phyloP scores from a whole-genome alignment of 768 basidiomycete species.

The Mycena chlorophos region DNA sequence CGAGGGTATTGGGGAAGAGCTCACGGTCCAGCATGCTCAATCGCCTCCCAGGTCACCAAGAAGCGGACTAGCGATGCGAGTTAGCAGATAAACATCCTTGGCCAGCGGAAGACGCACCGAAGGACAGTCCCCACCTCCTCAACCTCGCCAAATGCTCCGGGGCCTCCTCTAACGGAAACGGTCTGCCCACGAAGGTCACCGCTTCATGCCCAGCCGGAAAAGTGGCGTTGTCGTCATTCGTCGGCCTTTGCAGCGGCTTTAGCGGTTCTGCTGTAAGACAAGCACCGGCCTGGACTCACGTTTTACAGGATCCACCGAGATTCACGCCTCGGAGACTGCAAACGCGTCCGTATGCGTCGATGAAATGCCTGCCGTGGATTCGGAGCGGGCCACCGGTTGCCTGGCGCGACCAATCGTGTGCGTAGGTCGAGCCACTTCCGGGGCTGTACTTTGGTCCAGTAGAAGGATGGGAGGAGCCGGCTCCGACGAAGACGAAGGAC shows the following conservation, averaged over 20 bases:
- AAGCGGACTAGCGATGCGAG: slow-evolving; percentile 65
- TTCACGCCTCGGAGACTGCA: slow-evolving; percentile 85
- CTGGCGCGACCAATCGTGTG: slow-evolving; percentile 69
- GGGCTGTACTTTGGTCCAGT: slow-evolving; percentile 41
- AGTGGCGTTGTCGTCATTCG: slow-evolving; percentile 61
- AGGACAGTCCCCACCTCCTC: slow-evolving; percentile 84
- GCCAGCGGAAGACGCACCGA: slow-evolving; percentile 53
- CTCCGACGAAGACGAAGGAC: slow-evolving; percentile 50
- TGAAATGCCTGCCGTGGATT: slow-evolving; percentile 75
- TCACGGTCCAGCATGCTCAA: slow-evolving; percentile 91
- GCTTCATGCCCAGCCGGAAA: slow-evolving; percentile 66
- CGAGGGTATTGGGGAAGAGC: slow-evolving; percentile 25
- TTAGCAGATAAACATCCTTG: background rate
- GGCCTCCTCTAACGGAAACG: slow-evolving; percentile 89
- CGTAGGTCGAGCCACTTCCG: slow-evolving; percentile 53
- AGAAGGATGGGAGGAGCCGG: slow-evolving; percentile 48
- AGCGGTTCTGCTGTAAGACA: slow-evolving; percentile 7
- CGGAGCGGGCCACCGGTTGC: slow-evolving; percentile 58
- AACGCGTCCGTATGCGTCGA: slow-evolving; percentile 79
- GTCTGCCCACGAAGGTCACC: slow-evolving; percentile 86
- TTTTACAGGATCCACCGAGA: slow-evolving; percentile 79
- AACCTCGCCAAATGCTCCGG: slow-evolving; percentile 79
- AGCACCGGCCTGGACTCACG: slow-evolving; percentile 46
- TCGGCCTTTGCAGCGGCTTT: slow-evolving; percentile 48
- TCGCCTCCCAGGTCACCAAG: slow-evolving; percentile 94